Evolutionary conservation across 495 filamentous ascomycete genomes (phyloP).

Genomic region (Hyaloscypha hepaticicola): DNA sequence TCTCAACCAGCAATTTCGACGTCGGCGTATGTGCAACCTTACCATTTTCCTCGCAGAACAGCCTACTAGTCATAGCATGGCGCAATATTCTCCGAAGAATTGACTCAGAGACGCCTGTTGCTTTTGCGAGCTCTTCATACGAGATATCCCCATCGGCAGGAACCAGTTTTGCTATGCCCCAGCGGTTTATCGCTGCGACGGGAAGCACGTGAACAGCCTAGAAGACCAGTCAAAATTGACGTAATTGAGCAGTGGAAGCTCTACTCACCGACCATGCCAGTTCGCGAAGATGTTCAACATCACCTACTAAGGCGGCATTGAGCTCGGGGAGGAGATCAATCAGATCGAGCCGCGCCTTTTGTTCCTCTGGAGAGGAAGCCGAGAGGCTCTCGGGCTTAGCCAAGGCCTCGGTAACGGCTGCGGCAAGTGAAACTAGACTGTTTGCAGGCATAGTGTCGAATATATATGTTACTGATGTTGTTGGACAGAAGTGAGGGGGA

Average conservation of each 20-base stretch:
- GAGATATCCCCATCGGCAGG: slow-evolving; percentile 41
- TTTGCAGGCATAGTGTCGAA: slow-evolving; percentile 6
- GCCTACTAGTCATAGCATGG: slow-evolving; percentile 47
- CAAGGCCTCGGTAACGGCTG: slow-evolving; percentile 1
- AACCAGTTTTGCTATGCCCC: slow-evolving; percentile 21
- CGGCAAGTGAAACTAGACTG: slow-evolving; percentile 12
- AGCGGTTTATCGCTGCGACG: slow-evolving; percentile 40
- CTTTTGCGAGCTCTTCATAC: slow-evolving; percentile 35
- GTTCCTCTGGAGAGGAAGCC: slow-evolving; percentile 3
- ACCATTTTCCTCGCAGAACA: slow-evolving; percentile 47
- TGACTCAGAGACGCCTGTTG: slow-evolving; percentile 10
- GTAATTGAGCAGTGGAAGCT: not conserved
- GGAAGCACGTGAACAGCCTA: slow-evolving; percentile 11
- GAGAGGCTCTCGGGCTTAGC: slow-evolving; percentile 5
- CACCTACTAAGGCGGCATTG: slow-evolving; percentile 13
- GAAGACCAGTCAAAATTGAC: not conserved
- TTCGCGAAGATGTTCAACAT: slow-evolving; percentile 13
- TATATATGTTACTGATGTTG: not conserved
- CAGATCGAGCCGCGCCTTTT: slow-evolving; percentile 16
- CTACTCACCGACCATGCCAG: slow-evolving; percentile 16
- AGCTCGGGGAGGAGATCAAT: slow-evolving; percentile 16
- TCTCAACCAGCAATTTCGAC: slow-evolving; percentile 23
- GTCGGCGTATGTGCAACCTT: slow-evolving; percentile 35
- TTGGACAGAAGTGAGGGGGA: not conserved
- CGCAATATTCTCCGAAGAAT: slow-evolving; percentile 40